phyloP scores from a whole-genome alignment of 257 asterid genomes.

The Primulina huaijiensis region DNA sequence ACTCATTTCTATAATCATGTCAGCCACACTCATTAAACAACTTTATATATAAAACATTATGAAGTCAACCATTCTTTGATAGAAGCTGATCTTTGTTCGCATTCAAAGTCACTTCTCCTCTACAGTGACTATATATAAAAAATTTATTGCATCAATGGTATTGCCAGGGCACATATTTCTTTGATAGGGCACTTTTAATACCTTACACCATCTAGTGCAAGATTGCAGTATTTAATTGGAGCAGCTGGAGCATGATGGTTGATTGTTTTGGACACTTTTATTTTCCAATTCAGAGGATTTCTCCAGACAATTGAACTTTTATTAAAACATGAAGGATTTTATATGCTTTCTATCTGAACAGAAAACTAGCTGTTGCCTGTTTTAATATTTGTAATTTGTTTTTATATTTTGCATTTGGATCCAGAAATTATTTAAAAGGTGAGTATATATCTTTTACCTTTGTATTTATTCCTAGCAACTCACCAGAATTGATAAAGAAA shows the following conservation, averaged over 20 bases:
- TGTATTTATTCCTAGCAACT: too few relatives aligned
- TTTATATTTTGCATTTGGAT: too few relatives aligned
- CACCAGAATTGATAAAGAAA: too few relatives aligned
- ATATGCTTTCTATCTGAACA: background rate
- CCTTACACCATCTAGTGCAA: background rate
- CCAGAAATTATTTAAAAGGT: background rate
- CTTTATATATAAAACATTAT: background rate
- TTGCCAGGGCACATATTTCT: constrained; percentile 2
- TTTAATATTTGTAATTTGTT: too few relatives aligned
- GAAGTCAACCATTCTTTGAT: background rate
- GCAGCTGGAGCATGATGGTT: background rate
- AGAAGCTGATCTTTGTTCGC: constrained; percentile 1
- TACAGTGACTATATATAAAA: constrained; percentile 5
- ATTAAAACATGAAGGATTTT: background rate
- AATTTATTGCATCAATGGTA: constrained; percentile 13
- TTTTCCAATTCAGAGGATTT: background rate
- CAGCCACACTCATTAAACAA: background rate
- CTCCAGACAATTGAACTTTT: background rate
- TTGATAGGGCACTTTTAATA: constrained; percentile 4
- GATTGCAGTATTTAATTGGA: background rate
- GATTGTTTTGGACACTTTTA: background rate
- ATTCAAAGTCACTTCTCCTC: constrained; percentile 6
- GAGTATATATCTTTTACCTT: too few relatives aligned
- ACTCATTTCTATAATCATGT: constrained; percentile 18
- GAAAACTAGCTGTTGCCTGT: background rate